Evolutionary conservation across 164 flowering plant species (phyloP).

Genomic region (Chloranthus sessilifolius): DNA sequence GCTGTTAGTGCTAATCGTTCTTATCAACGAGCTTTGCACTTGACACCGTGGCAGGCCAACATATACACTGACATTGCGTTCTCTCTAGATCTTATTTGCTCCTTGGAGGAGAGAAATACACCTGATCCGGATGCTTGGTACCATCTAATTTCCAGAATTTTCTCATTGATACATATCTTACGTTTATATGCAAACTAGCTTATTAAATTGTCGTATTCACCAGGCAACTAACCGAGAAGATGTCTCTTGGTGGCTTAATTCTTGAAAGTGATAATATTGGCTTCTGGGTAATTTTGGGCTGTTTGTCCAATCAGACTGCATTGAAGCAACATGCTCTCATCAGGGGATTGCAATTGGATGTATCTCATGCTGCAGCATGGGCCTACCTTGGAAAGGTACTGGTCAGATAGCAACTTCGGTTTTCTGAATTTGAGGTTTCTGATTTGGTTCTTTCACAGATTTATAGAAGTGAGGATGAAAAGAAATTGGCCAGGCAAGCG

Average conservation of each 20-base stretch:
- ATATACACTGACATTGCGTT: conserved; percentile 73
- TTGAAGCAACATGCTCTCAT: conserved; percentile 86
- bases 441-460: conserved; percentile 38
- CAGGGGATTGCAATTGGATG: conserved; percentile 88
- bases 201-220: conserved; percentile 16
- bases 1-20: conserved; percentile 54
- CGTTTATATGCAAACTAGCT: conserved; percentile 1
- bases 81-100: conserved; percentile 46
- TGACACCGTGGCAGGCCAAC: conserved; percentile 91
- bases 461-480: conserved; percentile 52
- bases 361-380: conserved; percentile 88
- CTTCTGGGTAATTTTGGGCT: conserved; percentile 84
- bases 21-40: conserved; percentile 85
- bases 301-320: conserved; percentile 47
- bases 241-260: conserved; percentile 77
- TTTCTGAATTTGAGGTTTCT: conserved; percentile 6
- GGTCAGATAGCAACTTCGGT: neutral
- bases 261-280: conserved; percentile 78
- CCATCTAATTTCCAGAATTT: conserved; percentile 3
- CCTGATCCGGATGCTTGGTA: conserved; percentile 47
- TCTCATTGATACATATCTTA: neutral
- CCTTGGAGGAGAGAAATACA: conserved; percentile 27
- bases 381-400: conserved; percentile 90
- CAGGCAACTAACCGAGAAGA: conserved; percentile 89
- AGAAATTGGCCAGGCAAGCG: conserved; percentile 58